A percentile compares a stretch with the other conserved stretches of the same genome.
These are phyloP conservation scores for Elongisporangium senticosum DNA, from an alignment of 352 stramenopile genomes.

Conservation along the genomic window DNA sequence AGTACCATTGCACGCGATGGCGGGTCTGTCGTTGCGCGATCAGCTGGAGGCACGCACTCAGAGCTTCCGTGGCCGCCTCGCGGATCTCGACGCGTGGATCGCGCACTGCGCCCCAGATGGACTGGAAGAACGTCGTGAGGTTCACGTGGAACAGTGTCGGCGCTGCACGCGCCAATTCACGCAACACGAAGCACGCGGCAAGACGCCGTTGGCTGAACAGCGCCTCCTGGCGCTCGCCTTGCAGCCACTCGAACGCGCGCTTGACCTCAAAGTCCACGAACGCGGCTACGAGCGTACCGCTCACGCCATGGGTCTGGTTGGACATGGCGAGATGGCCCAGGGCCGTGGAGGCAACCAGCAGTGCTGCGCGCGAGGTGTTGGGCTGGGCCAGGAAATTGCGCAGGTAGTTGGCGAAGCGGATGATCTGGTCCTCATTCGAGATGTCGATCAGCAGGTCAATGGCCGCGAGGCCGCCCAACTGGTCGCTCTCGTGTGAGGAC, in stretches of 20 bases:
- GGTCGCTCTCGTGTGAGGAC: conserved; percentile 47
- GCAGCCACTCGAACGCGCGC: conserved; percentile 87
- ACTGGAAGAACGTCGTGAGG: conserved; percentile 90
- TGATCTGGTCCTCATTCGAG: conserved; percentile 83
- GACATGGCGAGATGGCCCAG: conserved; percentile 81
- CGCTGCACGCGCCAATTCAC: conserved; percentile 81
- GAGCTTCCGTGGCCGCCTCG: conserved; percentile 71
- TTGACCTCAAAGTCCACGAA: conserved; percentile 93
- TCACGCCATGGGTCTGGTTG: conserved; percentile 54
- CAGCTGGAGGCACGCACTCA: conserved; percentile 86
- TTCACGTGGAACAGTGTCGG: conserved; percentile 90
- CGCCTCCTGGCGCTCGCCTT: conserved; percentile 57
- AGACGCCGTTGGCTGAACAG: conserved; percentile 72
- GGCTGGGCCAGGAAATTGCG: conserved; percentile 81
- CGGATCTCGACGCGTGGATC: conserved; percentile 74
- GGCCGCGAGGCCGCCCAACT: conserved; percentile 66
- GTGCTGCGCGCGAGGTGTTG: conserved; percentile 43
- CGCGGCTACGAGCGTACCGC: conserved; percentile 79
- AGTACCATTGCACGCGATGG: conserved; percentile 89
- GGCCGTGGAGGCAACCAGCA: conserved; percentile 65
- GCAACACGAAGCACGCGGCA: conserved; percentile 80
- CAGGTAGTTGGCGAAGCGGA: conserved; percentile 88
- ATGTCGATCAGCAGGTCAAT: conserved; percentile 82
- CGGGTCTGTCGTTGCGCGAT: conserved; percentile 78
- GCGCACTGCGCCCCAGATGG: conserved; percentile 84